Evolutionary conservation across 106 monocot species (phyloP).

Genomic region (Xerophyta viscosa): DNA sequence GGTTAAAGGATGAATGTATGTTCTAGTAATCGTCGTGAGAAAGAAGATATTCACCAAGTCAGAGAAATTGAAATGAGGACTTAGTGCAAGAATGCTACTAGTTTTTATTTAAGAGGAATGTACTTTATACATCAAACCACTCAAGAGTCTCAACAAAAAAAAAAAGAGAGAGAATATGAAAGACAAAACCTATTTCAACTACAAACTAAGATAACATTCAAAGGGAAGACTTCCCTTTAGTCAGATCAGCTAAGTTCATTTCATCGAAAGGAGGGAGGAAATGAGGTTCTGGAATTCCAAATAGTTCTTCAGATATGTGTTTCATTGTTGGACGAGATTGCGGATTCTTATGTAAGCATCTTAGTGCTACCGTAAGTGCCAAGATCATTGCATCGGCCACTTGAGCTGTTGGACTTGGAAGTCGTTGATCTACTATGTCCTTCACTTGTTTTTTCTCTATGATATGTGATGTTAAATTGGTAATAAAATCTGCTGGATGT

Average conservation of each 20-base stretch:
- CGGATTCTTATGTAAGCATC: slow-evolving; percentile 1
- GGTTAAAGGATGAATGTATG: too few relatives aligned
- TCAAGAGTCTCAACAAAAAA: too few relatives aligned
- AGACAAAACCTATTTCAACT: neutral
- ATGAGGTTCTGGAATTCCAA: neutral
- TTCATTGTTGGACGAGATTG: slow-evolving; percentile 11
- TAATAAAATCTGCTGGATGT: slow-evolving; percentile 28
- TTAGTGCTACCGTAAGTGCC: neutral
- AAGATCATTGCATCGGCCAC: neutral
- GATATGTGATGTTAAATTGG: neutral
- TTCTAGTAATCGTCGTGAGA: too few relatives aligned
- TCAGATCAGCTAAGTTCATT: neutral
- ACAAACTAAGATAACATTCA: neutral
- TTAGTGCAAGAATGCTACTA: too few relatives aligned
- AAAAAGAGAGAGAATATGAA: neutral
- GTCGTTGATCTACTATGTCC: slow-evolving; percentile 12
- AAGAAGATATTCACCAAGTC: too few relatives aligned
- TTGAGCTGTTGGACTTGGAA: neutral
- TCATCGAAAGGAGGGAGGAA: neutral
- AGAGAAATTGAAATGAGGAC: too few relatives aligned
- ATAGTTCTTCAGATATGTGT: slow-evolving; percentile 1
- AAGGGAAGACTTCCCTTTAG: neutral
- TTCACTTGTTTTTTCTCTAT: neutral
- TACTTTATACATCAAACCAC: too few relatives aligned
- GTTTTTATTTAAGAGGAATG: too few relatives aligned